phyloP scores from a whole-genome alignment of 1,139 yeast species.

The Suhomyces yuchorum region DNA sequence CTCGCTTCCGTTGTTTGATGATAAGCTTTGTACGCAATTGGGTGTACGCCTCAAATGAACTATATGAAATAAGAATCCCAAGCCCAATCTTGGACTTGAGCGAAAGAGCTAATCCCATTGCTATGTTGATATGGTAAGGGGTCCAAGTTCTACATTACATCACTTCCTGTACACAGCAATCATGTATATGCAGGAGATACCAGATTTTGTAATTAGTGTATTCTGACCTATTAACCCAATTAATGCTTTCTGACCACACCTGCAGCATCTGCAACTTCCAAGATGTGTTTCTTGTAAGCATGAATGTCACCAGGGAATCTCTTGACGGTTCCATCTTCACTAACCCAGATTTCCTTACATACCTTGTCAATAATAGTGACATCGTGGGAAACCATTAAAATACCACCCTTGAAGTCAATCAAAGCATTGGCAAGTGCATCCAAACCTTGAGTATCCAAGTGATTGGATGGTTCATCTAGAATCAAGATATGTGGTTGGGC shows the following conservation, averaged over 20 bases:
- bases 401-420: constrained; percentile 88
- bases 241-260: constrained; percentile 90
- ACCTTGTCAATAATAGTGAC: constrained; percentile 85
- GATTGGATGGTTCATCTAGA: constrained; percentile 98
- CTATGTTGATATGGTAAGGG: not conserved
- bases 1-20: constrained; percentile 53
- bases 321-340: constrained; percentile 79
- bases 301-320: constrained; percentile 83
- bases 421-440: constrained; percentile 93
- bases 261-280: constrained; percentile 71
- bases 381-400: constrained; percentile 97
- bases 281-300: constrained; percentile 87
- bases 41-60: constrained; percentile 68
- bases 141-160: not conserved
- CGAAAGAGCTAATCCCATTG: constrained; percentile 17
- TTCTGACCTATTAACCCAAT: not conserved
- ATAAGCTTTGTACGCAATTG: constrained; percentile 57
- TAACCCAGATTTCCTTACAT: constrained; percentile 93
- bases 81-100: constrained; percentile 45
- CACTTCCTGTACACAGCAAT: not conserved
- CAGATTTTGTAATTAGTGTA: not conserved
- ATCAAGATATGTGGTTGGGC: constrained; percentile 89
- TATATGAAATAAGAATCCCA: constrained; percentile 62
- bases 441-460: constrained; percentile 96
- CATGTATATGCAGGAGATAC: not conserved